phyloP scores from a whole-genome alignment of 1,284 basidiomycete species.

The Moniliophthora roreri region DNA sequence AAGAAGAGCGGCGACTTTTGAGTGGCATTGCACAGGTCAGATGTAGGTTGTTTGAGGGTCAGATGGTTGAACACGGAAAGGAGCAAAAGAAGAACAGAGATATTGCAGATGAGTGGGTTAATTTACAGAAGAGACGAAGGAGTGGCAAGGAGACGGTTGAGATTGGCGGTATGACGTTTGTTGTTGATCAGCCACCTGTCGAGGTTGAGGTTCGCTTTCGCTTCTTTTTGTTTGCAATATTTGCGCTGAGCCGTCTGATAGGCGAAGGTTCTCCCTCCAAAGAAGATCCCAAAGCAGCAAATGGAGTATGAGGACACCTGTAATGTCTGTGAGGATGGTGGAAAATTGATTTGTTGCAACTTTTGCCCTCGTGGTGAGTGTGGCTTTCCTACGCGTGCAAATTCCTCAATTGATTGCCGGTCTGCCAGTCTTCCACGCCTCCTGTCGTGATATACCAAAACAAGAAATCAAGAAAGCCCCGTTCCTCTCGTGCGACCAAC shows the following conservation, averaged over 20 bases:
- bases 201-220: constrained; percentile 26
- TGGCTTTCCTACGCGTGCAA: not conserved
- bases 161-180: constrained; percentile 46
- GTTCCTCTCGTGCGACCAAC: constrained; percentile 45
- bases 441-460: constrained; percentile 39
- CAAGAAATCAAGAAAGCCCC: constrained; percentile 26
- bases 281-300: constrained; percentile 31
- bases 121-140: constrained; percentile 42
- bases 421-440: constrained; percentile 48
- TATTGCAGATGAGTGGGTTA: constrained; percentile 45
- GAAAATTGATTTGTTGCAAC: constrained; percentile 47
- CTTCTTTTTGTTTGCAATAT: not conserved
- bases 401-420: not conserved
- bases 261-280: constrained; percentile 12
- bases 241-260: not conserved
- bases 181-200: constrained; percentile 29
- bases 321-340: constrained; percentile 57
- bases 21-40: constrained; percentile 57
- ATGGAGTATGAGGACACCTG: constrained; percentile 57
- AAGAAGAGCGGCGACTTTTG: constrained; percentile 52
- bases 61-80: constrained; percentile 36
- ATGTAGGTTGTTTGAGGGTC: constrained; percentile 58
- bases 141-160: constrained; percentile 35
- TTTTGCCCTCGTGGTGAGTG: constrained; percentile 52
- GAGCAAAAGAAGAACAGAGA: constrained; percentile 34